Evolutionary conservation across 116 monocot species (phyloP), one percentile per base, ranked within the genome.

Genomic region (Iris pallida): DNA sequence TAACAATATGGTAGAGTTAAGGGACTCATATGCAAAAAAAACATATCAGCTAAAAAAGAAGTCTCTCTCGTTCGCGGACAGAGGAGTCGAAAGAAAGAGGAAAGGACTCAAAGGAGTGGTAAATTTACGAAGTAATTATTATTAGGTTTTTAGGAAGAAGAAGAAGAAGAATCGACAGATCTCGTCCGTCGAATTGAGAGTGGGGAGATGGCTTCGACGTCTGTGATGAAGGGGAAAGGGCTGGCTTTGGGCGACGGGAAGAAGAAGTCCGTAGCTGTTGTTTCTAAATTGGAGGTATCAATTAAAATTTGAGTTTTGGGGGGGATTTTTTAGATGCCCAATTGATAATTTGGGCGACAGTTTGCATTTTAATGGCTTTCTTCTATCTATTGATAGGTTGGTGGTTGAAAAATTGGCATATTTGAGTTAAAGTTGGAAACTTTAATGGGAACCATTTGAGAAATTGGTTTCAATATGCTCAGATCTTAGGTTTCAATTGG

Each of bases 261-360:
- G 57, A 51, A 57, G 66, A 80, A 70, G 42, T 49, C 71, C 18
- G 63, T 49, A 2, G 61, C n/a, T 15, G 49, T 58, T 6, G 56
- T 42, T 59, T 11, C 69, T 48, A 77, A 77, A 68, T 20, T 20
- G 1, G 81, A 69, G 67, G 81, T 77, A 82, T 7, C 3, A 47
- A 47, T 61, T 61, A 56, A 56, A 18, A 14, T 59, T 12, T 42
- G 12, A 7, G 8, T 20, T 10, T 58, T 58, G 0, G 58, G 20
- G 1, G 2, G 2, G 4, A 20, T 42, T 59, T 30, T 61, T 61
- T 40, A 30, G 30, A 30, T 30, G 30, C 30, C 30, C 30, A 3
- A 30, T 30, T 30, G 30, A 30, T 30, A 30, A 30, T 30, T 30
- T 30, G 30, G 30, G 30, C 30, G 30, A 30, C 0, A 30, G 30